Base-by-base conservation (phyloP, 148 eudicot species). In the Chenopodium quinoa region DNA sequence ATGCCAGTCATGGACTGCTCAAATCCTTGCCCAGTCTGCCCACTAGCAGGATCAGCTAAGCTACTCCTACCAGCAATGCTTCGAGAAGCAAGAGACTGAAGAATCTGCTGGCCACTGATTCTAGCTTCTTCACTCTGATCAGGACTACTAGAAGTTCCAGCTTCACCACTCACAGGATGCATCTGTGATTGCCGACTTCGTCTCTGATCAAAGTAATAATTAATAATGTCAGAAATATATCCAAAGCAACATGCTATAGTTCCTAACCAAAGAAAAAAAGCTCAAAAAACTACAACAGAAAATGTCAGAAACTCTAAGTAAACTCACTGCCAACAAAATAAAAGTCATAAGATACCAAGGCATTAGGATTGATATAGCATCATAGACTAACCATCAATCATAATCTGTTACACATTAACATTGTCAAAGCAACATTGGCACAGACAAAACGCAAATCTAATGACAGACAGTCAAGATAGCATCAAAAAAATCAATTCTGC, bases 81-180 rank as follows among this genome's bases (percentile, higher is more conserved):
- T 65, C 89, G 86, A 70, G 97, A 89, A 77, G 93, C 87, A 77
- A 92, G 92, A 75, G 94, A 90, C 76, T 91, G 96, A 89, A 93
- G 81, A 73, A 90, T 71, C 64, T 89, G 93, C 73, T 88, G 97
- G 37, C 91, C 91, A 79, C 75, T 80, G 62, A 84, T 60, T 76
- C 75, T 74, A 46, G 90, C 71, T 82, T 79, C 86, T 81, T 90
- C 88, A 78, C 84, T 83, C 83, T 84, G 90, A 84, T 54, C 85
- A 65, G 68, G 60, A 68, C 83, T 80, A 78, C 58, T 72, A 79
- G 89, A 75, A 77, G 89, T 71, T 34, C 85, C 85, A 77, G 81
- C 83, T 86, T 82, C 89, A 80, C 89, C 82, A 72, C 84, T 82
- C 75, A 72, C 83, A 20, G 72, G 68, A 71, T 85, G 91, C 25